Conservation (phyloP, 163 green algal genomes). For the Volvox carteri region DNA sequence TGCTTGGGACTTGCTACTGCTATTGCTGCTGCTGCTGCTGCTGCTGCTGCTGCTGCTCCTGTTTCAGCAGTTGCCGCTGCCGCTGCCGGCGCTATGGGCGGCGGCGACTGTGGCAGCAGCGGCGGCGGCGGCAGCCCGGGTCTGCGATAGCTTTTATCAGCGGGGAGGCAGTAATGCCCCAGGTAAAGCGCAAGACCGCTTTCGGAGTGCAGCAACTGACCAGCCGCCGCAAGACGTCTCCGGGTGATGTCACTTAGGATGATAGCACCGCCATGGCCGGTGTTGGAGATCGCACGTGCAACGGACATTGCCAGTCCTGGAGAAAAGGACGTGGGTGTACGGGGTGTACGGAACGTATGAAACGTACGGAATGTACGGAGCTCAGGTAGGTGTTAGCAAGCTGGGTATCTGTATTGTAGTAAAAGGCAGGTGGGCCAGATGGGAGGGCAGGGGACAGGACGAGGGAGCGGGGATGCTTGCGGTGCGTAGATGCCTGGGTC, state of each 20-base stretch:
- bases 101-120: neutral
- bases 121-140: neutral
- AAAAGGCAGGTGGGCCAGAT: too few species aligned
- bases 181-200: neutral
- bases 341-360: too few species aligned
- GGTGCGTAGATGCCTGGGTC: too few species aligned
- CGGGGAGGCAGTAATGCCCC: conserved; percentile 28
- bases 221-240: neutral
- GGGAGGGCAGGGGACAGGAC: too few species aligned
- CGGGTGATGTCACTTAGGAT: conserved; percentile 18
- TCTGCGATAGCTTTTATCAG: neutral
- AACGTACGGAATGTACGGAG: too few species aligned
- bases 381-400: too few species aligned
- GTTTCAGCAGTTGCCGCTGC: neutral
- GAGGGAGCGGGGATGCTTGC: too few species aligned
- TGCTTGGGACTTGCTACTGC: too few species aligned
- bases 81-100: neutral
- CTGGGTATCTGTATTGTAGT: too few species aligned
- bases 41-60: neutral
- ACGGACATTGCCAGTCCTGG: conserved; percentile 6
- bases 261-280: conserved; percentile 45
- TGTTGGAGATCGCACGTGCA: conserved; percentile 43
- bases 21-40: neutral
- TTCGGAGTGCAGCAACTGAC: neutral
- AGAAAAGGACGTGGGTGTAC: neutral